These are phyloP conservation scores for Eucalyptus erythrocorys DNA, from an alignment of 345 rosid genomes.

Conservation along the genomic window DNA sequence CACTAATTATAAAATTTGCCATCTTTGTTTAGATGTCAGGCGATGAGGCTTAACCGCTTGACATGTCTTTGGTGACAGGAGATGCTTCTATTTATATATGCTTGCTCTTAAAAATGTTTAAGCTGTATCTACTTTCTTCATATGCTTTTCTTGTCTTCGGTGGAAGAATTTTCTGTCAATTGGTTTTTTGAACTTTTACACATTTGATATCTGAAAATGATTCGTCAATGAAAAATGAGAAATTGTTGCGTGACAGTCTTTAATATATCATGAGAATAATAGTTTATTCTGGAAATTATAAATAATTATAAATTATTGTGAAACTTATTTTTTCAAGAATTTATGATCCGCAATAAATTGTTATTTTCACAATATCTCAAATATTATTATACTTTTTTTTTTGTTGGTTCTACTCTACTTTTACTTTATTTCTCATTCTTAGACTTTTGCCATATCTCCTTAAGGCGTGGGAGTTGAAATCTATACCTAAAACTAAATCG, in stretches of 20 bases:
- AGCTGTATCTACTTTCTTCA: not conserved
- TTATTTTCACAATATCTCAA: too few species aligned
- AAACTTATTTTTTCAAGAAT: accelerated
- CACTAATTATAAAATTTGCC: too few species aligned
- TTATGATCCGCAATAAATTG: accelerated
- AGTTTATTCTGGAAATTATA: accelerated
- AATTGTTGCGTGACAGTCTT: accelerated
- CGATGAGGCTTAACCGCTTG: too few species aligned
- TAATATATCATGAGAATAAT: accelerated
- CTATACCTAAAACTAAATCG: too few species aligned
- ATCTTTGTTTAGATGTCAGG: accelerated
- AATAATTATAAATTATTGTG: too few species aligned
- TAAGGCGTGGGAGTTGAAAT: too few species aligned
- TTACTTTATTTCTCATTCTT: too few species aligned
- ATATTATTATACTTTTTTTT: too few species aligned
- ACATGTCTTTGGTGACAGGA: not conserved
- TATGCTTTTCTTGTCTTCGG: not conserved
- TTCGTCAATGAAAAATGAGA: too few species aligned
- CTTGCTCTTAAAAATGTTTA: not conserved
- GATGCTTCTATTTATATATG: not conserved
- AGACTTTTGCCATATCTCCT: too few species aligned
- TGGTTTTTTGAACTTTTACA: not conserved
- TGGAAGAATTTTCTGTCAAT: not conserved
- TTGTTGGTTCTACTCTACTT: too few species aligned
- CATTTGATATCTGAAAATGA: not conserved